Evolutionary conservation across 495 filamentous ascomycete species (phyloP), one percentile per base, ranked within the genome.

Genomic region (Lineolata rhizophorae): DNA sequence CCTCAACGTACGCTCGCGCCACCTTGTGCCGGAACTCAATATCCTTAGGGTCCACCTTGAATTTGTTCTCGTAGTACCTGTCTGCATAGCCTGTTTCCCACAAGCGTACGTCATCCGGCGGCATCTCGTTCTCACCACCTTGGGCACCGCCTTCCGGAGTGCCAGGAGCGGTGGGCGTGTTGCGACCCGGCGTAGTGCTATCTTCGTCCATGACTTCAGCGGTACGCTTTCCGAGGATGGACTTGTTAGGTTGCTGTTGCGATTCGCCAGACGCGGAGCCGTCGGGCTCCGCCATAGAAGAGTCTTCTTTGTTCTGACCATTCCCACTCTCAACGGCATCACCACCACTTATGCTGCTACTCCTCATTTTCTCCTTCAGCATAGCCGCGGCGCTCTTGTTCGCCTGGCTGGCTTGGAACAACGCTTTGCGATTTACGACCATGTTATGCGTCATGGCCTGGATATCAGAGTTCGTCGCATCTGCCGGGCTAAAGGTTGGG

Each of bases 11-110:
- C 11, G 76, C 67, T 30, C 72, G 65, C n/a, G 72, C 87, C 43
- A 99, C 90, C 50, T 87, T 73, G 52, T 82, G 74, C 34, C 87
- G 70, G 54, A 95, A 95, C 30, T 70, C 80, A 30, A 73, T 55
- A 50, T 99, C 75, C 21, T 75, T 62, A 1, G 76, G 67, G 33
- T 76, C 72, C 24, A 83, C 79, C n/a, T 72, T 53, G 53, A 99
- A 99, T 48, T 99, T 99, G 50, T 91, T 79, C 50, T 92, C 74
- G 49, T 99, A 99, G 51, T 99, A 99, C 22, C 87, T 62, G 47
- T 93, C 85, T 20, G 73, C 73, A 54, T 95, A 99, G 20, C 87
- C 87, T 34, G 77, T 65, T 45, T 95, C 90, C 90, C 87, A 99
- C 10, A 99, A 60, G 30, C 75, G 67, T 31, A 99, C 82, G 10